Base-by-base conservation (phyloP, 441 rosid genomes). In the Dalechampia spathulata region DNA sequence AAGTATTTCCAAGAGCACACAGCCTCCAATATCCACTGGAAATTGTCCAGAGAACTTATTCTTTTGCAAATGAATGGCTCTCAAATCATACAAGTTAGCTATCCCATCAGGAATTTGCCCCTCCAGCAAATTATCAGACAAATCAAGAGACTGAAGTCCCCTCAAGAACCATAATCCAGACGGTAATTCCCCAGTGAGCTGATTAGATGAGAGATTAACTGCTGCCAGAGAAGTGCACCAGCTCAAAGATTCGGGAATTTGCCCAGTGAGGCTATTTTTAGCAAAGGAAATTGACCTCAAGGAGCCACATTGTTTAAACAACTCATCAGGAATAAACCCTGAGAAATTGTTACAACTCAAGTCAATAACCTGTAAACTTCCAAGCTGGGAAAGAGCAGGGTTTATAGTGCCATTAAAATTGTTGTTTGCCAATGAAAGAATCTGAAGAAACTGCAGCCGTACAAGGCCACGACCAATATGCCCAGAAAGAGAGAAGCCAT, bases 291-390 rank as follows among this genome's bases (percentile, higher is more conserved):
- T 79, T 8, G 78, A 77, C 61, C 73, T 76, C 42, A 92, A 64
- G 13, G 87, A 83, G 58, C 96, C 90, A 69, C 99, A 92, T 82
- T 92, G 96, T 53, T 73, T 59, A 49, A 89, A 92, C 34, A 92
- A 72, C 14, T 71, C 87, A 45, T 75, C 74, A 10, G 99, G 97
- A 68, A 93, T 81, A 41, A 75, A 39, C 44, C 97, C 99, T 5
- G 90, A 80, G 37, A 93, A 82, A 44, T 56, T 61, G 42, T 93
- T 93, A 17, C 67, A 72, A 61, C 90, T 85, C 64, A 93, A 78
- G 61, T 93, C 90, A 54, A 93, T 50, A 28, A 76, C 69, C 55
- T 79, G 80, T 54, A 92, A 72, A 55, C 73, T 64, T 40, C 78
- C 72, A 1, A 76, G 67, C 42, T 47, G 75, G 47, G 83, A 58